Conservation (phyloP, 2,329 filamentous ascomycete species). For the Diplodia mutila region DNA sequence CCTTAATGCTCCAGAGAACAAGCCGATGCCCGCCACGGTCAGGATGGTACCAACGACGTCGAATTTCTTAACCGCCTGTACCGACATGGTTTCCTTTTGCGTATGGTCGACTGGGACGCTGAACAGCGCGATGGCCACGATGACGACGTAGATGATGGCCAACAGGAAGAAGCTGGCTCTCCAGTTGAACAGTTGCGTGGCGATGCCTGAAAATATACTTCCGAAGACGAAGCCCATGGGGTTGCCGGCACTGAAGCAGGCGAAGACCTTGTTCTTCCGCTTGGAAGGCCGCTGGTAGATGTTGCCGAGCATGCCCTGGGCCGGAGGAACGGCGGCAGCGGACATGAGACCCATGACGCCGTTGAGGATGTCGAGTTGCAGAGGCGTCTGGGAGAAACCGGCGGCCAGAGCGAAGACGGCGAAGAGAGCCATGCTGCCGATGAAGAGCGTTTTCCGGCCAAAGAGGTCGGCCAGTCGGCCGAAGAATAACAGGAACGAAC, state of each 20-base stretch:
- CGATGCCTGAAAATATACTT: slow-evolving; percentile 65
- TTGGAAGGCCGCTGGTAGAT: slow-evolving; percentile 64
- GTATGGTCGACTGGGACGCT: slow-evolving; percentile 62
- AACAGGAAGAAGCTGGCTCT: slow-evolving; percentile 65
- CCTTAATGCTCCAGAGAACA: slow-evolving; percentile 66
- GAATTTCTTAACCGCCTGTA: slow-evolving; percentile 59
- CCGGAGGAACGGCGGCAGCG: slow-evolving; percentile 66
- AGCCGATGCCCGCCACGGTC: slow-evolving; percentile 66
- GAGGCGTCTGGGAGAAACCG: slow-evolving; percentile 62
- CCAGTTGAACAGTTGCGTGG: slow-evolving; percentile 65
- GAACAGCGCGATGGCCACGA: slow-evolving; percentile 62
- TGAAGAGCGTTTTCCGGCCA: slow-evolving; percentile 64
- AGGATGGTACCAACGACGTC: slow-evolving; percentile 64
- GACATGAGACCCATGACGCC: slow-evolving; percentile 67
- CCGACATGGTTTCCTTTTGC: slow-evolving; percentile 50
- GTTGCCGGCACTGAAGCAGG: slow-evolving; percentile 64
- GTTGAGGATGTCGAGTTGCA: slow-evolving; percentile 65
- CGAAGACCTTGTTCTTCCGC: slow-evolving; percentile 68
- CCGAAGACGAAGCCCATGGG: slow-evolving; percentile 62
- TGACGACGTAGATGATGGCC: slow-evolving; percentile 65
- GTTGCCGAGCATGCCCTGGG: slow-evolving; percentile 66
- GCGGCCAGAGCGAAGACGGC: slow-evolving; percentile 60
- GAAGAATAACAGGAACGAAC: slow-evolving; percentile 68
- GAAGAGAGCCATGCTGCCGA: slow-evolving; percentile 63
- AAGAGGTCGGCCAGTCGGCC: slow-evolving; percentile 69